Evolutionary conservation across 305 asterid species (phyloP), one percentile per base, ranked within the genome.

Genomic region (Fraxinus baroniana): DNA sequence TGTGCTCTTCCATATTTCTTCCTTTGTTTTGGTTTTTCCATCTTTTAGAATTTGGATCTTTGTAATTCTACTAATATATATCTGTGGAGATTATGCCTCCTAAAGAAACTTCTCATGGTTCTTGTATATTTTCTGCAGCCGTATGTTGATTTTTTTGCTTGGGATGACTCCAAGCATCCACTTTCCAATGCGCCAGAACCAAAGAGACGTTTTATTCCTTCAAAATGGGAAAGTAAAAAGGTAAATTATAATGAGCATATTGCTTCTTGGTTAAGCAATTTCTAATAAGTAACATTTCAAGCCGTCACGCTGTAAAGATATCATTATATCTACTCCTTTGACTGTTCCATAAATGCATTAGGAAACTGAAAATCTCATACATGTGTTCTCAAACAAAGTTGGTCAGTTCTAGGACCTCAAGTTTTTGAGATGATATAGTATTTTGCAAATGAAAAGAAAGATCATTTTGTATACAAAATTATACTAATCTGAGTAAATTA

Each of bases 131-230:
- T 24, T 18, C 32, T 87, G 87, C 98, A 96, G 98, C 89, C 89
- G 66, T 91, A 94, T 87, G 90, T 92, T 88, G 99, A 96, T 86
- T 96, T 94, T 94, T 93, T 96, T 82, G 76, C 82, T 52, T 89
- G 94, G 93, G 98, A 93, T 78, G 92, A 87, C 37, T 91, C 97
- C 17, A 91, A 90, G 79, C 98, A 93, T 85, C 98, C 99, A 49
- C 88, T 96, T 77, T 93, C 98, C 55, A 91, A 90, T 89, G 97
- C 97, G 15, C 98, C 99, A 17, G 99, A 96, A 89, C 99, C 98
- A 66, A 96, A 96, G 90, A 91, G 99, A 39, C 98, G 99, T 78
- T 96, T 96, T 90, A 89, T 90, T 86, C 98, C 94, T 77, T 96
- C 99, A 60, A 94, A 91, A 88, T 92, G 93, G 98, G 99, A 96